Base-by-base conservation (phyloP, 2,329 filamentous ascomycete species). In the Fusarium pseudoanthophilum region DNA sequence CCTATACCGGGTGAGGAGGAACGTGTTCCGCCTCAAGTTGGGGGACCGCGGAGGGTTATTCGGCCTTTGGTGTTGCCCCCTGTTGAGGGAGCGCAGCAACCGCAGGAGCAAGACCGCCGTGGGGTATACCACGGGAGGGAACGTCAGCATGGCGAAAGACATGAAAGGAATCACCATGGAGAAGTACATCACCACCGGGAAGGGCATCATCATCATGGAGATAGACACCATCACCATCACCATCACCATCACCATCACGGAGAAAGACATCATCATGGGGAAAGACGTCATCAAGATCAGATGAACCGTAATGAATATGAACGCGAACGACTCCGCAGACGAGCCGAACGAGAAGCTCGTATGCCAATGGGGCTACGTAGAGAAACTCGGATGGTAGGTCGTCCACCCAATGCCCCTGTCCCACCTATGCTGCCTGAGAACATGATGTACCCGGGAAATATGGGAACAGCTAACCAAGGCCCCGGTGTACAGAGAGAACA, bases 1-100 rank as follows among this genome's bases (percentile, higher is more conserved):
- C 67, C 75, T 5, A 9, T 28, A 0, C 48, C n/a, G 3, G 75
- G 67, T 3, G 67, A 72, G 45, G 52, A 73, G 21, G 14, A 61
- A 2, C 63, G 62, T 4, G 26, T 26, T 1, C 68, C 67, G 4
- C 46, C 26, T 14, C 16, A 11, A n/a, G 24, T 26, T 1, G 21
- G 13, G 1, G 52, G 40, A 8, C 8, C 16, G 18, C n/a, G 26
- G 9, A 46, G 52, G 11, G 48, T 64, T 24, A 61, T 69, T 20
- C 51, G 64, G 8, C 48, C 52, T 6, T 11, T 73, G 28, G 11
- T 8, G 7, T 20, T 46, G 5, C 43, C 59, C 2, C 24, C 3
- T 16, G n/a, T 18, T 21, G 16, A 52, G 16, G 42, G 20, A 28
- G 30, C 2, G 28, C 37, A 34, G 8, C 28, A 43, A 5, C 36